Percentiles rank a stretch among this genome's conserved stretches.
phyloP scores from a whole-genome alignment of 2,329 filamentous ascomycete species.

The Talaromyces sp. region DNA sequence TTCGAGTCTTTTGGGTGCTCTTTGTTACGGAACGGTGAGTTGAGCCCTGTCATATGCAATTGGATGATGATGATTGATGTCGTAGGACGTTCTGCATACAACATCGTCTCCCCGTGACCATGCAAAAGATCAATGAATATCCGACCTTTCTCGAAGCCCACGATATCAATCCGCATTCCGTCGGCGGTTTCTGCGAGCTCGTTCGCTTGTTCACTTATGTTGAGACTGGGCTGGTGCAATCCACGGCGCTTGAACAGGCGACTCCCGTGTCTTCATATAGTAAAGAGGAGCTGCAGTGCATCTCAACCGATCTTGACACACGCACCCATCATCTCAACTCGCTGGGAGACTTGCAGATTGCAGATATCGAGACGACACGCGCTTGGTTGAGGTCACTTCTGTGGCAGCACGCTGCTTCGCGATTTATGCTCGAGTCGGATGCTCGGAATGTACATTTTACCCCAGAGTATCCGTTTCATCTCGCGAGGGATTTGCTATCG shows the following conservation, averaged over 20 bases:
- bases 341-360: conserved; percentile 13
- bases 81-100: conserved; percentile 16
- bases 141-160: conserved; percentile 14
- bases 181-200: conserved; percentile 6
- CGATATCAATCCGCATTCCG: conserved; percentile 11
- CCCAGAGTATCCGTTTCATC: conserved; percentile 16
- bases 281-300: conserved; percentile 4
- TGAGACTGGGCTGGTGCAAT: conserved; percentile 6
- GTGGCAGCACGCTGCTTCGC: conserved; percentile 23
- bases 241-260: conserved; percentile 2
- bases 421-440: conserved; percentile 22
- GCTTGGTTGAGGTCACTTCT: conserved; percentile 22
- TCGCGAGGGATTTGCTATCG: conserved; percentile 15
- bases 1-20: conserved; percentile 15
- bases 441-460: conserved; percentile 8
- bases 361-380: conserved; percentile 21
- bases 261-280: neutral
- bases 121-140: conserved; percentile 13
- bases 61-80: neutral
- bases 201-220: conserved; percentile 12
- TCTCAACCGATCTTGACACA: conserved; percentile 4
- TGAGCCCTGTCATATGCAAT: too few relatives aligned
- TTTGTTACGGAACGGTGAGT: conserved; percentile 16
- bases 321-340: neutral
- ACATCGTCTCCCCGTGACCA: conserved; percentile 11